Conservation (phyloP, 2,329 filamentous ascomycete genomes). For the Byssothecium circinans region DNA sequence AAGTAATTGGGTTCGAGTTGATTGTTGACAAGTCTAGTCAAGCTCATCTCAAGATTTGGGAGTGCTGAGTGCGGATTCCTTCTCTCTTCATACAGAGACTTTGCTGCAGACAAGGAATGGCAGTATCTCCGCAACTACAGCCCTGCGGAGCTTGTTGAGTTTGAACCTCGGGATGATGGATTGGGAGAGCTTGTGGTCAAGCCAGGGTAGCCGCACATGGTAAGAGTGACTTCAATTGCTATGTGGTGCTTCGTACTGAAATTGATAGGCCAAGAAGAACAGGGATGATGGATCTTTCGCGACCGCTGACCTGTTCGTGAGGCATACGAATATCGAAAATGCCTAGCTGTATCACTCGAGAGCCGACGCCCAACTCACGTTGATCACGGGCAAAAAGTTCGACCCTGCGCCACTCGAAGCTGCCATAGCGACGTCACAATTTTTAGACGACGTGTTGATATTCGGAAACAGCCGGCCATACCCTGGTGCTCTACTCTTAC, state of each 20-base stretch:
- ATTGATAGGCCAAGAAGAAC: constrained; percentile 55
- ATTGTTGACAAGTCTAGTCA: no score
- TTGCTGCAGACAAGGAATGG: constrained; percentile 59
- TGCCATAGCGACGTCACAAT: constrained; percentile 50
- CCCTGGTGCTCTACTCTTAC: constrained; percentile 60
- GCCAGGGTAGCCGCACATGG: constrained; percentile 59
- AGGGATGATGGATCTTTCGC: constrained; percentile 62
- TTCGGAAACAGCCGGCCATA: constrained; percentile 62
- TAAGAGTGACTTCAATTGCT: constrained; percentile 8
- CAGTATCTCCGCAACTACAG: constrained; percentile 57
- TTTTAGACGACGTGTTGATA: constrained; percentile 59
- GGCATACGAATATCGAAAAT: constrained; percentile 53
- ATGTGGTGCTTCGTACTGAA: constrained; percentile 3
- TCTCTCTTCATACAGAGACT: constrained; percentile 63
- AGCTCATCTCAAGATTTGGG: constrained; percentile 64
- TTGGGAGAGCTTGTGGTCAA: constrained; percentile 60
- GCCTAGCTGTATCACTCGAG: constrained; percentile 66
- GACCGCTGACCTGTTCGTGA: constrained; percentile 64
- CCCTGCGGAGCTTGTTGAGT: constrained; percentile 52
- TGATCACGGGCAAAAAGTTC: constrained; percentile 70
- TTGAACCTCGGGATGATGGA: constrained; percentile 42
- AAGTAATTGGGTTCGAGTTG: no score
- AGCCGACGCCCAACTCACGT: constrained; percentile 62
- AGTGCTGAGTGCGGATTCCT: constrained; percentile 69
- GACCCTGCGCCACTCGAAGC: constrained; percentile 65